These are phyloP conservation scores for Chondrus crispus DNA, from an alignment of 23 red algal genomes.

Conservation along the genomic window DNA sequence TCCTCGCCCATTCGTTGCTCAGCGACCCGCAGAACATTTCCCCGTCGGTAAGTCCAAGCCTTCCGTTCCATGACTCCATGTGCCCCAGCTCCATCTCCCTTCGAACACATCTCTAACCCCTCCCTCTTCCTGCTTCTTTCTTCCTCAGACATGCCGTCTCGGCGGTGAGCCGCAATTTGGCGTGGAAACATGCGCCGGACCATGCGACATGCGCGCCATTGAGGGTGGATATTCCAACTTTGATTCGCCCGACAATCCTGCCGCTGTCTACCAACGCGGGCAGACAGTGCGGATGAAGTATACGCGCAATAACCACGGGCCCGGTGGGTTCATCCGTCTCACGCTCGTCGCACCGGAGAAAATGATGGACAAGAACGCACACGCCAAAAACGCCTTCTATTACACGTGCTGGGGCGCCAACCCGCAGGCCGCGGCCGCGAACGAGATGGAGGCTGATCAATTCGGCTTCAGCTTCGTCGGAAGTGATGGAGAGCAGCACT, in stretches of 20 bases:
- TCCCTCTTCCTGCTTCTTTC: no score
- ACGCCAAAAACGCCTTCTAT: constrained; percentile 55
- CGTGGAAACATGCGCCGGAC: constrained; percentile 23
- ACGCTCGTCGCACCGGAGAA: constrained; percentile 38
- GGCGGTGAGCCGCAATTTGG: constrained; percentile 60
- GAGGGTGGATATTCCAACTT: constrained; percentile 22
- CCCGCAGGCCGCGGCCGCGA: background rate
- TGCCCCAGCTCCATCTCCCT: no score
- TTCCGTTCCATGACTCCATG: no score
- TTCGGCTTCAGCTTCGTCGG: constrained; percentile 39
- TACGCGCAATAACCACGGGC: constrained; percentile 64
- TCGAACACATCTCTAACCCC: no score
- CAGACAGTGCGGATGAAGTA: constrained; percentile 31
- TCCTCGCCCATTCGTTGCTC: no score
- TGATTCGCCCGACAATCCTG: constrained; percentile 25
- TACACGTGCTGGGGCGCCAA: constrained; percentile 72
- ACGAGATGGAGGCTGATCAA: background rate
- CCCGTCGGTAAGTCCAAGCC: no score
- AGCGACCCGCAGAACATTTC: no score
- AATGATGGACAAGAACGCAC: constrained; percentile 29
- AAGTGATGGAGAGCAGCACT: constrained; percentile 37
- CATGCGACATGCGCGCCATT: constrained; percentile 33
- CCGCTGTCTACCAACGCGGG: background rate
- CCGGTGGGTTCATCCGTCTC: constrained; percentile 54
- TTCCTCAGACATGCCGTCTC: constrained; percentile 44